Percentiles rank a stretch among this genome's conserved stretches.
phyloP scores from a whole-genome alignment of 345 rosid species.

The Abelmoschus esculentus region DNA sequence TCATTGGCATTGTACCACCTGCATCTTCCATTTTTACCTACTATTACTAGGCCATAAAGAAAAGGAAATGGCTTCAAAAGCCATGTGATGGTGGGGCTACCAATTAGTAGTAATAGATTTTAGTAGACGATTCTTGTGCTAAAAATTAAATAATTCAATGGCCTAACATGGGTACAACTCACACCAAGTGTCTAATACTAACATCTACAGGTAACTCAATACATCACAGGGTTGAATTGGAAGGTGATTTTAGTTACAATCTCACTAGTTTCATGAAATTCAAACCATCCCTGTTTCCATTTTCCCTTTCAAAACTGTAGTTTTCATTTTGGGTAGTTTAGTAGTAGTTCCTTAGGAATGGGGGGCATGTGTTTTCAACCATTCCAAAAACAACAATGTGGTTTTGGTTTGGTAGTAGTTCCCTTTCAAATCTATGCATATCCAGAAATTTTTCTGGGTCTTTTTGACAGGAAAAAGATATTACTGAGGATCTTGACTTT shows the following conservation, averaged over 20 bases:
- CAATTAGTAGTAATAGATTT: not conserved
- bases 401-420: not conserved
- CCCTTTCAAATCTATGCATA: too few species aligned
- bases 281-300: not conserved
- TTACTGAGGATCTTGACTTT: not conserved
- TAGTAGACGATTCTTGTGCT: constrained; percentile 3
- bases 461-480: not conserved
- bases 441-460: not conserved
- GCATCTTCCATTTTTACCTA: constrained; percentile 18
- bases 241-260: not conserved
- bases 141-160: constrained; percentile 5
- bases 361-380: not conserved
- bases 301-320: not conserved
- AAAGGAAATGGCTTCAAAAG: not conserved
- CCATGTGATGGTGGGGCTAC: too few species aligned
- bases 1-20: constrained; percentile 5
- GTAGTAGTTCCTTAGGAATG: not conserved
- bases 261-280: not conserved
- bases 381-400: not conserved
- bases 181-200: not conserved
- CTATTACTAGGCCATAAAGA: not conserved
- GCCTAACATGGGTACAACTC: constrained; percentile 18
- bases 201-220: too few species aligned
- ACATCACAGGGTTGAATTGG: not conserved
- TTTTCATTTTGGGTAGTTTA: not conserved